Evolutionary conservation across 305 asterid species (phyloP).

Genomic region (Striga hermonthica): DNA sequence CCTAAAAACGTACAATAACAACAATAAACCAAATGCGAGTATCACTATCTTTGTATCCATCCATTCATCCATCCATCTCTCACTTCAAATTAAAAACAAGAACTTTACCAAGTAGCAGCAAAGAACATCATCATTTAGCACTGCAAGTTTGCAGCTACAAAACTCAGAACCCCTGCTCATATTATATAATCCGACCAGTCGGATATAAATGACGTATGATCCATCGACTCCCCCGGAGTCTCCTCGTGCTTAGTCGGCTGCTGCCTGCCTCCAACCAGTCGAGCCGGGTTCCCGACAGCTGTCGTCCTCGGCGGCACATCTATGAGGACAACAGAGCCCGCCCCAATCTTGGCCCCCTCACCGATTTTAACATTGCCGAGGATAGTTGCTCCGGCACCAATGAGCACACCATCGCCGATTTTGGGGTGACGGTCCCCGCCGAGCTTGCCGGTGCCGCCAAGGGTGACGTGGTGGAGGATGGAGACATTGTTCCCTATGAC

Average conservation of each 20-base stretch:
- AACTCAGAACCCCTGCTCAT: constrained; percentile 28
- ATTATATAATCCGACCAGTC: constrained; percentile 72
- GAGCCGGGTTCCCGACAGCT: constrained; percentile 74
- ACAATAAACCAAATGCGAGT: no score
- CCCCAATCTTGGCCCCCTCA: constrained; percentile 72
- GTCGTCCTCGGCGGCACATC: constrained; percentile 74
- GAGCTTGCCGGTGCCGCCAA: constrained; percentile 67
- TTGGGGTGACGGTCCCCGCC: constrained; percentile 74
- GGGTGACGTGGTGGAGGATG: constrained; percentile 70
- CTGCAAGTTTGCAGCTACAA: no score
- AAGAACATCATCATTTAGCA: no score
- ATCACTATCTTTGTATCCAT: no score
- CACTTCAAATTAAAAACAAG: no score
- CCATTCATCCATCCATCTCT: no score
- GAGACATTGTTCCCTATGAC: constrained; percentile 76
- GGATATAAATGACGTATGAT: constrained; percentile 67
- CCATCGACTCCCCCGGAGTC: constrained; percentile 73
- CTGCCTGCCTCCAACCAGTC: constrained; percentile 64
- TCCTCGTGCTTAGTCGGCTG: constrained; percentile 63
- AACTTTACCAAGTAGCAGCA: no score
- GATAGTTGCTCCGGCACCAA: constrained; percentile 72
- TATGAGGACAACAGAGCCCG: constrained; percentile 65
- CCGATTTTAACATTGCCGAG: constrained; percentile 67
- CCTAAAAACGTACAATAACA: no score
- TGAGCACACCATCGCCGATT: constrained; percentile 71